Percentiles rank a stretch among this genome's conserved stretches.
Evolutionary conservation across 2,329 filamentous ascomycete genomes (phyloP).

Genomic region (Neonectria sp.): DNA sequence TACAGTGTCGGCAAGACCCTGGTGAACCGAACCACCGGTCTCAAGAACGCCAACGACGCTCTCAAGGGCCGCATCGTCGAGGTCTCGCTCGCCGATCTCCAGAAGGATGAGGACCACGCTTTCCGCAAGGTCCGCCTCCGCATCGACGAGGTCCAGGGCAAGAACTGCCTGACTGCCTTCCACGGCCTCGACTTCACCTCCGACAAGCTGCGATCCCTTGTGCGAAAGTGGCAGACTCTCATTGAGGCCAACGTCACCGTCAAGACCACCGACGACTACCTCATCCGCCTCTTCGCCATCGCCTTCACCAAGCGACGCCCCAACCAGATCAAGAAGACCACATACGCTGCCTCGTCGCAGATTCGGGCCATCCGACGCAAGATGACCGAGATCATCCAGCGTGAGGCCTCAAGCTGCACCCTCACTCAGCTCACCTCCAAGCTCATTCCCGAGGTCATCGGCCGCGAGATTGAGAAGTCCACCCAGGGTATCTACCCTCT

Average conservation of each 20-base stretch:
- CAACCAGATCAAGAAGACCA: constrained; percentile 99
- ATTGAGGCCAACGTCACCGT: constrained; percentile 99
- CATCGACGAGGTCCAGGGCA: constrained; percentile 98
- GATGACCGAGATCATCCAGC: constrained; percentile 99
- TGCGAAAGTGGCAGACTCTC: constrained; percentile 99
- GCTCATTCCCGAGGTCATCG: constrained; percentile 99
- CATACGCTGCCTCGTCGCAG: constrained; percentile 96
- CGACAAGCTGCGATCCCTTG: constrained; percentile 98
- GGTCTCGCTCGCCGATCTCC: constrained; percentile 97
- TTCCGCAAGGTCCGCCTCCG: constrained; percentile 99
- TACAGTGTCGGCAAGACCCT: constrained; percentile 98
- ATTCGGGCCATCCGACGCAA: constrained; percentile 99
- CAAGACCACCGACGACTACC: constrained; percentile 99
- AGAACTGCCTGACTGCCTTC: constrained; percentile 99
- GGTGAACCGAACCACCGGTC: constrained; percentile 98
- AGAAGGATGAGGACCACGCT: constrained; percentile 99
- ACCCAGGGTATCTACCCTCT: constrained; percentile 99
- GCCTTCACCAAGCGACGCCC: constrained; percentile 99
- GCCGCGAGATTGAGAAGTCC: constrained; percentile 99
- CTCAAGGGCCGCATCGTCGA: constrained; percentile 99
- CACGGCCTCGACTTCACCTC: constrained; percentile 99
- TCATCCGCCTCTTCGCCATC: constrained; percentile 98
- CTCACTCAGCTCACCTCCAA: constrained; percentile 97
- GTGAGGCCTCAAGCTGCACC: constrained; percentile 94
- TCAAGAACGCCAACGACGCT: constrained; percentile 99